Evolutionary conservation across 345 rosid species (phyloP).

Genomic region (Eucalyptus fibrosa): DNA sequence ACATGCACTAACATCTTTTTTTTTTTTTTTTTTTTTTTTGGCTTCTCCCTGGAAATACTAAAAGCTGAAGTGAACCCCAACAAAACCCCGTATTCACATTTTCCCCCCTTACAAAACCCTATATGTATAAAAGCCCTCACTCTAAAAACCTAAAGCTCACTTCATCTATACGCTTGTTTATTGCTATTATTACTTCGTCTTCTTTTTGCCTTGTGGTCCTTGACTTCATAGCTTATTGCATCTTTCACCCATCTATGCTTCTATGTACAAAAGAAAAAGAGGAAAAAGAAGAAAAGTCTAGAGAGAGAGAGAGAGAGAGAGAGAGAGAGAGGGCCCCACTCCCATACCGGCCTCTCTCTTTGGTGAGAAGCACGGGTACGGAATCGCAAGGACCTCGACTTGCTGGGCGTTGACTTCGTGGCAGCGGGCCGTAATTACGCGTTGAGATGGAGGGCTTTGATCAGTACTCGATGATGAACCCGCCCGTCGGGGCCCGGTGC

Average conservation of each 20-base stretch:
- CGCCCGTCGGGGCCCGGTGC: slow-evolving; percentile 90
- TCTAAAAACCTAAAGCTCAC: neutral
- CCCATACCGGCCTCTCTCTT: neutral
- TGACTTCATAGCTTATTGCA: neutral
- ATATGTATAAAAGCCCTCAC: neutral
- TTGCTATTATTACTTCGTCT: neutral
- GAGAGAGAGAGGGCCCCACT: neutral
- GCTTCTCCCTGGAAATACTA: neutral
- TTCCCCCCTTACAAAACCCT: neutral
- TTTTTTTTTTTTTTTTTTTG: neutral
- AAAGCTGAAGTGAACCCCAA: neutral
- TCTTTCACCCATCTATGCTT: neutral
- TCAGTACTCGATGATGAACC: slow-evolving; percentile 66
- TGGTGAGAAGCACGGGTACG: neutral
- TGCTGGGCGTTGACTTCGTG: neutral
- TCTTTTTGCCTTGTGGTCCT: neutral
- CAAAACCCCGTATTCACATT: neutral
- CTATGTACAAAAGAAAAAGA: neutral
- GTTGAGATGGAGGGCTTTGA: neutral
- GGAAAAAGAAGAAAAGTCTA: neutral
- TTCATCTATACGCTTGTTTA: neutral
- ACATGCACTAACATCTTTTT: neutral
- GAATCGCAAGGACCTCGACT: neutral
- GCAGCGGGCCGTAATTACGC: neutral
- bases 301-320: neutral